phyloP scores from a whole-genome alignment of 2,329 filamentous ascomycete species.

The Aspergillus ruber region DNA sequence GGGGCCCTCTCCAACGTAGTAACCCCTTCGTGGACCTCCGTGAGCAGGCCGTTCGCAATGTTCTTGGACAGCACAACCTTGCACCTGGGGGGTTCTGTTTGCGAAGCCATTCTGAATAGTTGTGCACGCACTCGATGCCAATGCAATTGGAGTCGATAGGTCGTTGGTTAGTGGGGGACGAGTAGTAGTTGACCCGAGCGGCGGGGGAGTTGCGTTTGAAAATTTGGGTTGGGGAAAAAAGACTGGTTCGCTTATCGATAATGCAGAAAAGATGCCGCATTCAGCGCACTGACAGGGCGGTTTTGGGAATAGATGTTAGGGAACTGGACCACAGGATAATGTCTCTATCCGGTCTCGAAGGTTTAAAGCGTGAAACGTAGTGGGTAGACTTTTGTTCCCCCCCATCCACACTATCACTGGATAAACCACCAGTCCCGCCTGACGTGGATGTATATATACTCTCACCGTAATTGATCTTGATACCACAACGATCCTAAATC shows the following conservation, averaged over 20 bases:
- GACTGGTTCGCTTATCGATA: slow-evolving; percentile 34
- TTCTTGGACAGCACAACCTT: slow-evolving; percentile 87
- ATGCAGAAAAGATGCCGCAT: slow-evolving; percentile 23
- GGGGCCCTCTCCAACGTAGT: slow-evolving; percentile 66
- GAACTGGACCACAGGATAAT: not conserved
- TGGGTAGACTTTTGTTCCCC: too few species aligned
- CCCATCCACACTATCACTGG: too few species aligned
- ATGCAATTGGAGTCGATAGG: too few species aligned
- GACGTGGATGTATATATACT: too few species aligned
- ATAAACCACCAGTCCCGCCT: too few species aligned
- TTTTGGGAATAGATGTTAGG: not conserved
- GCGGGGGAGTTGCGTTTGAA: slow-evolving; percentile 3
- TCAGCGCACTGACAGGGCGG: slow-evolving; percentile 13
- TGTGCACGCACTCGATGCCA: too few species aligned
- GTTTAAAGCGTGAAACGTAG: too few species aligned
- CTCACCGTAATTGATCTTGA: too few species aligned
- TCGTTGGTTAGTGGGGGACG: slow-evolving; percentile 3
- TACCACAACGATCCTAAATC: not conserved
- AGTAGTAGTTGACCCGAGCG: slow-evolving; percentile 1
- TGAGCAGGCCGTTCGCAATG: slow-evolving; percentile 74
- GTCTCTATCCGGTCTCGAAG: too few species aligned
- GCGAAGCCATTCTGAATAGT: slow-evolving; percentile 24
- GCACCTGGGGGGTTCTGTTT: slow-evolving; percentile 50
- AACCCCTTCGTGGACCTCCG: slow-evolving; percentile 70
- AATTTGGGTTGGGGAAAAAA: slow-evolving; percentile 22